Conservation (phyloP, 2,329 filamentous ascomycete genomes). For the Aspergillus pseudoglaucus region DNA sequence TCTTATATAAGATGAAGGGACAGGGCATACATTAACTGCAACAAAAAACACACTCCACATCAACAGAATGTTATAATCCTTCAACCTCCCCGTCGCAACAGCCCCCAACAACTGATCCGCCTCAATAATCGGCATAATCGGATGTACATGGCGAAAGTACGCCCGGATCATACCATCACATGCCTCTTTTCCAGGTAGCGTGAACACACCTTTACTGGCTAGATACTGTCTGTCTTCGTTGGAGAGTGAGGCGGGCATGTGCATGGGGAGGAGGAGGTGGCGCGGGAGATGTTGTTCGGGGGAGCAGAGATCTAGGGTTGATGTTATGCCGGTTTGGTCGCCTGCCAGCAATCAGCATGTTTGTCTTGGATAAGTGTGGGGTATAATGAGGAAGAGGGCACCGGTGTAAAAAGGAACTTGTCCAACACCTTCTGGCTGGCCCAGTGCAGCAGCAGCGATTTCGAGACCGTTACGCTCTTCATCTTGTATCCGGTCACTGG, state of each 20-base stretch:
- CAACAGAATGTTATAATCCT: constrained; percentile 30
- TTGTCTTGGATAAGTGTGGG: neutral
- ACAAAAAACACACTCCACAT: constrained; percentile 37
- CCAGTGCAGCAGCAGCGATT: constrained; percentile 19
- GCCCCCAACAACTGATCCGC: constrained; percentile 21
- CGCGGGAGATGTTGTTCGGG: constrained; percentile 12
- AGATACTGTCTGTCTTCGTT: constrained; percentile 19
- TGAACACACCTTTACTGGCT: constrained; percentile 29
- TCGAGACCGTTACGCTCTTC: constrained; percentile 19
- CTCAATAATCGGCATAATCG: constrained; percentile 33
- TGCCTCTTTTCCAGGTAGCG: constrained; percentile 20
- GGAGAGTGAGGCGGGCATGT: constrained; percentile 6
- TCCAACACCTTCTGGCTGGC: constrained; percentile 9
- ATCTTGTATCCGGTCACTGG: constrained; percentile 7
- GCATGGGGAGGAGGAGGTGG: constrained; percentile 15
- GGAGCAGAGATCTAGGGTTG: constrained; percentile 14
- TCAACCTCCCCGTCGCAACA: constrained; percentile 20
- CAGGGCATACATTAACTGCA: constrained; percentile 23
- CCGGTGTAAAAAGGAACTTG: constrained; percentile 21
- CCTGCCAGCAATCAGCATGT: constrained; percentile 5
- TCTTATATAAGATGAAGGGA: neutral
- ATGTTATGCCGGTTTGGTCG: constrained; percentile 16
- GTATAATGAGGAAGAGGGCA: neutral
- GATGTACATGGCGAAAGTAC: constrained; percentile 35
- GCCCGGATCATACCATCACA: constrained; percentile 27